Base-by-base conservation (phyloP, 352 stramenopile species). In the Phytophthora fragariae region DNA sequence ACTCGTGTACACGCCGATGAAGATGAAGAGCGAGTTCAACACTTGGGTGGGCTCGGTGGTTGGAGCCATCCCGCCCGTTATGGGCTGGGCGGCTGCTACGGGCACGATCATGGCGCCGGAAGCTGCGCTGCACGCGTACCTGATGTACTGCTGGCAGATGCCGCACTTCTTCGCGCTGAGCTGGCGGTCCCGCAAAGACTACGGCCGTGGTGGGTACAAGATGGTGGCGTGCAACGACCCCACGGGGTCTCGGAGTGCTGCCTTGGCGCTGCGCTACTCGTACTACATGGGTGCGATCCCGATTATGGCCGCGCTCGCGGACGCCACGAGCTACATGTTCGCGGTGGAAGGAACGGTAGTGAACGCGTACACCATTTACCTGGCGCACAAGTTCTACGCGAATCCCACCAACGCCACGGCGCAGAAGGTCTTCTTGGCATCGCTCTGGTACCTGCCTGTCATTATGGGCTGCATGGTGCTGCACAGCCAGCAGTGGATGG, bases 111-210 rank as follows among this genome's bases (percentile, higher is more conserved):
- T 98, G 6, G 79, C 85, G 0, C 90, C 90, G 0, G 90, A 97
- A 78, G 85, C 89, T 17, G 79, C 82, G 24, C 76, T 97, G 41
- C 85, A 92, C 24, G 89, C 87, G 61, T 93, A 92, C 17, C 86
- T 97, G 35, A 86, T 99, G 31, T 99, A 98, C 72, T 86, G 98
- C 44, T 99, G 98, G 98, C 98, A 99, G 86, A 99, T 99, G 84
- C 98, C 98, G 56, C 98, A 99, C 85, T 99, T 99, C 81, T 99
- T 99, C 79, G 97, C 98, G 14, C 82, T 99, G 21, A 97, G 92
- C 72, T 99, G 97, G 93, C 97, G 98, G 68, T 95, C 98, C 65
- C 89, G 97, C 31, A 93, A 95, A 39, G 95, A 98, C 71, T 98
- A 98, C 74, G 73, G 70, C 5, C 82, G 90, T 37, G 96, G 96